A percentile compares a stretch with the other conserved stretches of the same genome.
These are phyloP conservation scores for Penicillium coprophilum DNA, from an alignment of 495 filamentous ascomycete genomes.

Conservation along the genomic window DNA sequence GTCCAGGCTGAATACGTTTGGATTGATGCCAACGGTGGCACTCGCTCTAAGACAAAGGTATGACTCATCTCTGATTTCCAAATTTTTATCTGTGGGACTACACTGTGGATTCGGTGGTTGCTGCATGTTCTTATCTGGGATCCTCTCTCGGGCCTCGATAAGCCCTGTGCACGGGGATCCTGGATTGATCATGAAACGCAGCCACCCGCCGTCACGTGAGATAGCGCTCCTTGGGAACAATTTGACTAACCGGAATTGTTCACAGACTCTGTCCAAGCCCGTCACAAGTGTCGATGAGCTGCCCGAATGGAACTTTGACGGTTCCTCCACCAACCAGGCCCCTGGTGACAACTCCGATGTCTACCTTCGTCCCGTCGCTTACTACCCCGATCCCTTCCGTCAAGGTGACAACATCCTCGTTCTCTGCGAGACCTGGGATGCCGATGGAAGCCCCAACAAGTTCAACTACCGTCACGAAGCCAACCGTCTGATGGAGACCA, in stretches of 20 bases:
- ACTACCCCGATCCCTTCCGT: constrained; percentile 94
- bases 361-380: constrained; percentile 89
- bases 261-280: constrained; percentile 74
- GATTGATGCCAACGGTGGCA: constrained; percentile 78
- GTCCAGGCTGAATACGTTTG: constrained; percentile 96
- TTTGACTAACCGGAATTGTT: constrained; percentile 15
- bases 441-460: constrained; percentile 96
- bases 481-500: constrained; percentile 81
- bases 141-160: constrained; percentile 21
- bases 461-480: constrained; percentile 96
- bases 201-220: constrained; percentile 40
- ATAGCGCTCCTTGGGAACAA: constrained; percentile 5
- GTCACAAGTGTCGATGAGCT: constrained; percentile 71
- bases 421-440: constrained; percentile 92
- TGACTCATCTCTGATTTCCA: constrained; percentile 35
- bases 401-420: constrained; percentile 84
- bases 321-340: constrained; percentile 91
- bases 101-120: constrained; percentile 8
- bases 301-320: constrained; percentile 99
- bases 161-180: constrained; percentile 33
- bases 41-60: constrained; percentile 91
- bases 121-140: constrained; percentile 18
- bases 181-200: constrained; percentile 25
- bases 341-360: constrained; percentile 97
- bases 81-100: background rate